phyloP scores from a whole-genome alignment of 2,329 filamentous ascomycete genomes.

The Cladophialophora psammophila region DNA sequence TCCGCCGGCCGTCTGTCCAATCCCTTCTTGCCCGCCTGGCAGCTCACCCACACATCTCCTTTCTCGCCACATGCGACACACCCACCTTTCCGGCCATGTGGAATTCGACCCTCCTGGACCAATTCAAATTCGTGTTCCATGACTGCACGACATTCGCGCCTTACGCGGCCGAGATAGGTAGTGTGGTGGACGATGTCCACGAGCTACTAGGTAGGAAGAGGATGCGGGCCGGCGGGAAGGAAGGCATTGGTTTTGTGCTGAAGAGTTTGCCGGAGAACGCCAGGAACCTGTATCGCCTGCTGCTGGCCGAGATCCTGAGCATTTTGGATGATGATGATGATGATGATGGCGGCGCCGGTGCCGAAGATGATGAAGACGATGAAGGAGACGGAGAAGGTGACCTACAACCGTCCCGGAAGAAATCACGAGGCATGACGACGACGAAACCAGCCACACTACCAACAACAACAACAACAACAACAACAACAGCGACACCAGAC shows the following conservation, averaged over 20 bases:
- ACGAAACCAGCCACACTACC: neutral
- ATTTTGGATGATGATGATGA: constrained; percentile 64
- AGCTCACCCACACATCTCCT: constrained; percentile 72
- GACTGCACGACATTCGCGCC: constrained; percentile 89
- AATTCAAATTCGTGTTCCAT: constrained; percentile 88
- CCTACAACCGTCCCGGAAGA: neutral
- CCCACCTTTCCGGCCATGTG: constrained; percentile 87
- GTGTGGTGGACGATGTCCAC: constrained; percentile 89
- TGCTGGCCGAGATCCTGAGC: constrained; percentile 83
- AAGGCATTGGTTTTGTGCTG: constrained; percentile 90
- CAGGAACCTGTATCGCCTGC: constrained; percentile 80
- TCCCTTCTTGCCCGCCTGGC: constrained; percentile 78
- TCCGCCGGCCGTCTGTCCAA: constrained; percentile 76
- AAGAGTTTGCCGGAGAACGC: constrained; percentile 92
- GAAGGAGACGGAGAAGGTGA: constrained; percentile 32
- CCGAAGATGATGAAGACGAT: constrained; percentile 6
- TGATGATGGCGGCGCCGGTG: constrained; percentile 43
- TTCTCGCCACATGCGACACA: constrained; percentile 85
- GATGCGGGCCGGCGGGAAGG: constrained; percentile 81
- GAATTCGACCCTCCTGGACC: constrained; percentile 83
- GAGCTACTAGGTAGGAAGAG: constrained; percentile 82
- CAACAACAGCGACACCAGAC: constrained; percentile 36
- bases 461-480: neutral
- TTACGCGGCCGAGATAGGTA: constrained; percentile 71
- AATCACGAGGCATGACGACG: neutral